Conservation (phyloP, 306 rosid genomes). For the Castanea mollissima region DNA sequence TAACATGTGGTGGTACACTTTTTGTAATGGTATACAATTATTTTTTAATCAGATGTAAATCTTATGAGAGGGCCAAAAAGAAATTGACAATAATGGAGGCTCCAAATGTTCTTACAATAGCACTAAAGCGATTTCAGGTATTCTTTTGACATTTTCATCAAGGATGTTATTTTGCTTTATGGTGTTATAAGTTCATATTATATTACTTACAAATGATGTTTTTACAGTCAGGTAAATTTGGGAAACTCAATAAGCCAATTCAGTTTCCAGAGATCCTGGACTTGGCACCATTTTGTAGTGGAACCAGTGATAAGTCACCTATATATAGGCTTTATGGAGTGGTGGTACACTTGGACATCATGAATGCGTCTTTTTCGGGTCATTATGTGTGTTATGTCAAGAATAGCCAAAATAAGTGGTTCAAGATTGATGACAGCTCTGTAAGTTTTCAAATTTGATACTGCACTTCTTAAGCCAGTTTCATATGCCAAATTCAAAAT, state of each 20-base stretch:
- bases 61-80: slow-evolving; percentile 96
- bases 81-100: slow-evolving; percentile 88
- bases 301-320: slow-evolving; percentile 88
- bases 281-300: slow-evolving; percentile 85
- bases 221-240: slow-evolving; percentile 90
- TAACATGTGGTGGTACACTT: not conserved
- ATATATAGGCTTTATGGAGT: slow-evolving; percentile 84
- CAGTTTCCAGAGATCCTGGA: slow-evolving; percentile 78
- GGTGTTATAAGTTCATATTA: slow-evolving; percentile 3
- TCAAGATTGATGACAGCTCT: slow-evolving; percentile 91
- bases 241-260: slow-evolving; percentile 93
- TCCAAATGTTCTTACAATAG: slow-evolving; percentile 92
- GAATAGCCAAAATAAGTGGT: slow-evolving; percentile 89
- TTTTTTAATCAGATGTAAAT: slow-evolving; percentile 72
- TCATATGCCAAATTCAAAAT: not conserved
- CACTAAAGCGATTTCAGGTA: slow-evolving; percentile 97
- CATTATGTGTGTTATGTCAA: slow-evolving; percentile 94
- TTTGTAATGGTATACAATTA: slow-evolving; percentile 18
- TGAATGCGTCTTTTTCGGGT: slow-evolving; percentile 97
- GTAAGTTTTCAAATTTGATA: slow-evolving; percentile 42
- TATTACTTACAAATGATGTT: not conserved
- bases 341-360: slow-evolving; percentile 86
- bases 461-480: slow-evolving; percentile 6
- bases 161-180: slow-evolving; percentile 6
- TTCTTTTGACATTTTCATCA: slow-evolving; percentile 10